Percentiles rank a stretch among this genome's conserved stretches.
Evolutionary conservation across 1,284 basidiomycete species (phyloP).

Genomic region (Trichosporon ovoides): DNA sequence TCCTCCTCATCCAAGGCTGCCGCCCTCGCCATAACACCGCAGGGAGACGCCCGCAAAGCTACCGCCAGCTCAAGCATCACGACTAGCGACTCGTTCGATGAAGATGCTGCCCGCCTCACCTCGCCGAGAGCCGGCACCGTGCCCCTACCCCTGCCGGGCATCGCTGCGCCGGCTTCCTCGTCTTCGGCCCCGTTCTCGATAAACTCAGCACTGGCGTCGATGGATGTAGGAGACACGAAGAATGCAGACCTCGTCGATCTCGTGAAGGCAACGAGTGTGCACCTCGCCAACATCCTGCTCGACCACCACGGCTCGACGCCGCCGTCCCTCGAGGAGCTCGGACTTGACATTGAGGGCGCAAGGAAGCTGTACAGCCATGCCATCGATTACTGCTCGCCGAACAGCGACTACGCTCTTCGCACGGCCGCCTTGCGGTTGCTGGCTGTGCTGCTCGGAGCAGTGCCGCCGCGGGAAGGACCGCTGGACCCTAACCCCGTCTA

Average conservation of each 20-base stretch:
- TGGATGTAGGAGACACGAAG: conserved; percentile 27
- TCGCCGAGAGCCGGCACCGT: conserved; percentile 11
- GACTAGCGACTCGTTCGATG: conserved; percentile 16
- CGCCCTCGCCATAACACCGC: conserved; percentile 7
- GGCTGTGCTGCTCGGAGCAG: conserved; percentile 31
- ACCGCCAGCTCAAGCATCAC: conserved; percentile 11
- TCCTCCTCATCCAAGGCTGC: conserved; percentile 8
- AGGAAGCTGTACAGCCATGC: conserved; percentile 30
- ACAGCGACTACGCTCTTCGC: conserved; percentile 28
- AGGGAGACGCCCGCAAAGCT: conserved; percentile 13
- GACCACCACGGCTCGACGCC: conserved; percentile 10
- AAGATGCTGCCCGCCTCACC: conserved; percentile 6
- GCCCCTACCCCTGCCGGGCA: conserved; percentile 9
- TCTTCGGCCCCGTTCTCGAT: conserved; percentile 29
- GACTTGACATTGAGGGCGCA: conserved; percentile 20
- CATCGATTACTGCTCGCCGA: conserved; percentile 25
- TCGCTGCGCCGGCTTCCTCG: not conserved
- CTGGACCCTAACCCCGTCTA: conserved; percentile 15
- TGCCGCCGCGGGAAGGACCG: conserved; percentile 26
- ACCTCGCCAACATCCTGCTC: conserved; percentile 28
- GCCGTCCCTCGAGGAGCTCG: conserved; percentile 8
- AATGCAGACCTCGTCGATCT: conserved; percentile 28
- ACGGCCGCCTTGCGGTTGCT: conserved; percentile 39
- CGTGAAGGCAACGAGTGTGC: conserved; percentile 35
- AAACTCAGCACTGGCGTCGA: conserved; percentile 29